Base-by-base conservation (phyloP, 352 stramenopile species). In the Phytophthora cactorum region DNA sequence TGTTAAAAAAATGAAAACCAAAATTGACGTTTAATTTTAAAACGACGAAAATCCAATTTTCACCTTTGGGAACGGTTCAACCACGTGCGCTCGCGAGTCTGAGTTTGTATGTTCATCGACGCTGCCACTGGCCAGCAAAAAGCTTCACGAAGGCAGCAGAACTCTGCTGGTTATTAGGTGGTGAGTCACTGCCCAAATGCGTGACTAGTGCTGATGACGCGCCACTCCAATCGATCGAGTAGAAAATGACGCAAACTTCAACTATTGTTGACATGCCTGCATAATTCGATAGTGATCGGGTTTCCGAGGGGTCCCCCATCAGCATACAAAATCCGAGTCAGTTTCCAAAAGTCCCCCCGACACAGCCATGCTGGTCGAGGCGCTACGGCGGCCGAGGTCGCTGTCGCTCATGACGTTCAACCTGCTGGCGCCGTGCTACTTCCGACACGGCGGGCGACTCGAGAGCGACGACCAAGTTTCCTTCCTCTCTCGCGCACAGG, bases 321-420 rank as follows among this genome's bases (percentile, higher is more conserved):
- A 4, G 9, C 12, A 39, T 63, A 57, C 28, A 39, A 41, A 31
- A 29, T 31, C 17, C 39, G 50, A 67, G 43, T 72, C 55, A 71
- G 56, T 64, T 47, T 39, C 29, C 8, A 17, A 32, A 52, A 52
- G 36, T 43, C 49, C 49, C 51, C 28, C 28, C 32, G 17, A 47
- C 22, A 27, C 14, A 31, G 15, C 17, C 29, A 72, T 76, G 74
- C 39, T 79, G 49, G 61, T 65, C 59, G 60, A 75, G 49, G 53
- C 66, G 31, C 60, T 77, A 62, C 69, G 68, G 29, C 70, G 70
- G 25, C 46, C 49, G 47, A 61, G 58, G 29, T 71, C 64, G 70
- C 72, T 93, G 54, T 92, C 86, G 70, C 78, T 96, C 63, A 89
- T 96, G 84, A 93, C 86, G 57, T 96, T 96, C 71, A 96, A 96